Evolutionary conservation across 352 stramenopile species (phyloP).

Genomic region (Elongisporangium prolatum): DNA sequence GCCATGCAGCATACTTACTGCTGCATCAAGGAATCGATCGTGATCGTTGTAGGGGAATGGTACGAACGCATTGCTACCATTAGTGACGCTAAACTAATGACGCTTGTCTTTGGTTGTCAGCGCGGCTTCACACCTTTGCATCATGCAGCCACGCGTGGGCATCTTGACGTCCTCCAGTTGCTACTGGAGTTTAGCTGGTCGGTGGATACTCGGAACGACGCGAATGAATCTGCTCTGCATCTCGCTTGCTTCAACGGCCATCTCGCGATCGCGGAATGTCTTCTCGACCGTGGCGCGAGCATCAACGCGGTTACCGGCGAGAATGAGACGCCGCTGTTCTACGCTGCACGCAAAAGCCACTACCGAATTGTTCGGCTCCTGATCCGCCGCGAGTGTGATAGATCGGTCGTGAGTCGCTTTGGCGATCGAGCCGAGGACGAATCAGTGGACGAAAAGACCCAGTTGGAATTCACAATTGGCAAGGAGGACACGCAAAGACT

Average conservation of each 20-base stretch:
- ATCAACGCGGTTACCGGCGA: conserved; percentile 48
- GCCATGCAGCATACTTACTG: conserved; percentile 60
- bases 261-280: conserved; percentile 38
- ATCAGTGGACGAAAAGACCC: conserved; percentile 40
- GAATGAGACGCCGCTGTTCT: conserved; percentile 70
- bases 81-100: not conserved
- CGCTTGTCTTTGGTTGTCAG: conserved; percentile 15
- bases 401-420: conserved; percentile 46
- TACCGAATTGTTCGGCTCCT: conserved; percentile 58
- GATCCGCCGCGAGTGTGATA: conserved; percentile 58
- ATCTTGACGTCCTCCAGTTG: conserved; percentile 60
- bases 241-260: conserved; percentile 66
- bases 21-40: conserved; percentile 57
- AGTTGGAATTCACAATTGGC: conserved; percentile 41
- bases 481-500: conserved; percentile 43
- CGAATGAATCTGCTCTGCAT: conserved; percentile 61
- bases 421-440: conserved; percentile 70
- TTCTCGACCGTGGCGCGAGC: conserved; percentile 55
- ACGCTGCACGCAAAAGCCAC: conserved; percentile 61
- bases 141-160: conserved; percentile 59
- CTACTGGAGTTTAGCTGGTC: conserved; percentile 64
- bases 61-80: conserved; percentile 15
- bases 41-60: conserved; percentile 56
- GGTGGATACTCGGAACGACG: conserved; percentile 38
- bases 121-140: conserved; percentile 62